Evolutionary conservation across 441 rosid genomes (phyloP), one percentile per base, ranked within the genome.

Genomic region (Metrosideros polymorpha): DNA sequence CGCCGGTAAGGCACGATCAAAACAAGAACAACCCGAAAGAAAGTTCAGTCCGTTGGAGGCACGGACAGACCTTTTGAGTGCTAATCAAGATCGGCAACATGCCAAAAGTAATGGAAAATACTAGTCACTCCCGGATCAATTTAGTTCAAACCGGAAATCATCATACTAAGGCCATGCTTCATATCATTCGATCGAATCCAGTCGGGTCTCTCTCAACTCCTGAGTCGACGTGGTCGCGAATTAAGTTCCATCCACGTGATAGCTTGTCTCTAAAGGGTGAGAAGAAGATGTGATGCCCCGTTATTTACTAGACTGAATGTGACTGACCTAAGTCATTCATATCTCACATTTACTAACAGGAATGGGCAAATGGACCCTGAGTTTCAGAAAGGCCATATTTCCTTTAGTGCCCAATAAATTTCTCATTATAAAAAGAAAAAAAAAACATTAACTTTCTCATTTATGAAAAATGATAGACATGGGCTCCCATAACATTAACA

Each of bases 201-300:
- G 47, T 3, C 0, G n/a, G 47, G 4, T 39, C 79, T 39, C 49
- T 6, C 49, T 71, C 17, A 6, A 22, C 79, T 39, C 15, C n/a
- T 6, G 17, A 71, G n/a, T 39, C 1, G 5, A 5, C 5, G 15
- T 8, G 0, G 0, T 10, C 0, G 18, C 3, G 5, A 39, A 22
- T 71, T 71, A 22, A 71, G n/a, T 39, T 5, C 25, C 7, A n/a
- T 39, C n/a, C 8, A 39, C 49, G 13, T 3, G 47, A 39, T 39
- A 13, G n/a, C n/a, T 22, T 12, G 15, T 66, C 77, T 66, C n/a
- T 35, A 71, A 24, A 71, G 79, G 79, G 79, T 6, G n/a, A 71
- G 79, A 71, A 71, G 45, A 35, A 66, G 14, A 22, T 39, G 79
- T 39, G 79, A 71, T 71, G 49, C 49, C 17, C 79, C n/a, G 17